Evolutionary conservation across 2,329 filamentous ascomycete species (phyloP).

Genomic region (Albifimbria verrucaria): DNA sequence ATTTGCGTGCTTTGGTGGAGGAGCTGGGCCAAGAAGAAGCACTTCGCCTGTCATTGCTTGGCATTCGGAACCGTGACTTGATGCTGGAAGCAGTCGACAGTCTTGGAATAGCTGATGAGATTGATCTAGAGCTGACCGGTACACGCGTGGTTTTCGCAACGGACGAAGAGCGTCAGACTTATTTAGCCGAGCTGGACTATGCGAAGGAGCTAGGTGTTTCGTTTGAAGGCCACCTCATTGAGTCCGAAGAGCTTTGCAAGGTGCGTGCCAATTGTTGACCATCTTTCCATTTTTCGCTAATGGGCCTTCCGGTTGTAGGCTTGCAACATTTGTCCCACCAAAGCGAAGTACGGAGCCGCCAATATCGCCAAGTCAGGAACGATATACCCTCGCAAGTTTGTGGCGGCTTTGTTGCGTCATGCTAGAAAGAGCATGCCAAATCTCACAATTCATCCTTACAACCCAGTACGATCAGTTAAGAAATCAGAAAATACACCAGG

Average conservation of each 20-base stretch:
- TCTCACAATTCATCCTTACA: constrained; percentile 19
- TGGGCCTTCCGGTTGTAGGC: not conserved
- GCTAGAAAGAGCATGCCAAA: not conserved
- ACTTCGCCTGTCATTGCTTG: not conserved
- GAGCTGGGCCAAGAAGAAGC: not conserved
- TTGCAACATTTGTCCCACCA: not conserved
- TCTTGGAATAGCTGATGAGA: not conserved
- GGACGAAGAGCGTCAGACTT: not conserved
- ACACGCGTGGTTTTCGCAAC: not conserved
- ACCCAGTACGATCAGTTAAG: constrained; percentile 10
- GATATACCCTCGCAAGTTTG: not conserved
- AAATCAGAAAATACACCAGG: constrained; percentile 5
- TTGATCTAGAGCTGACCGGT: not conserved
- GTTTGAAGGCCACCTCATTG: not conserved
- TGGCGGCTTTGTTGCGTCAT: not conserved
- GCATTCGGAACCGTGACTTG: not conserved
- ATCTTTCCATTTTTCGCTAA: not conserved
- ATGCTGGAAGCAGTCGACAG: not conserved
- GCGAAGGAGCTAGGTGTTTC: not conserved
- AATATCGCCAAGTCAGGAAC: not conserved
- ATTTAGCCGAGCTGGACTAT: not conserved
- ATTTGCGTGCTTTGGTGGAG: not conserved
- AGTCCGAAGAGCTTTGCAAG: not conserved
- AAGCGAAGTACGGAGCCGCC: not conserved
- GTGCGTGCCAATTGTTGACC: not conserved